Conservation (phyloP, 371 early-diverging fungal genomes). For the Syncephalastrum contaminatum region DNA sequence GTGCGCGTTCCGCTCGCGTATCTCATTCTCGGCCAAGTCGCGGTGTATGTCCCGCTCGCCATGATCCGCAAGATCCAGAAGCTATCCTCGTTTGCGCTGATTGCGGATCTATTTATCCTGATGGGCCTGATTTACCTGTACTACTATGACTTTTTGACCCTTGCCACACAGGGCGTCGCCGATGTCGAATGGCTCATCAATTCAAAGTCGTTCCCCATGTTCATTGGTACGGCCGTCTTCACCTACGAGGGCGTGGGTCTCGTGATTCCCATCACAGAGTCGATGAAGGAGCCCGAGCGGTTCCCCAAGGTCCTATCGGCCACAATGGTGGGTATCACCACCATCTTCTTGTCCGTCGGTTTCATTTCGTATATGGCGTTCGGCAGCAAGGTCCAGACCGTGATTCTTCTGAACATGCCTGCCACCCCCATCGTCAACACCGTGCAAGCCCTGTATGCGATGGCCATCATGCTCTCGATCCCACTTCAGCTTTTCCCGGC, state of each 20-base stretch:
- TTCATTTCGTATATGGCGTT: conserved; percentile 78
- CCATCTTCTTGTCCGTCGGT: conserved; percentile 73
- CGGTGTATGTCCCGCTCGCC: conserved; percentile 77
- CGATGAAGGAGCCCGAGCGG: conserved; percentile 79
- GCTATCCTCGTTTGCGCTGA: conserved; percentile 72
- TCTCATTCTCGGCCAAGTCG: conserved; percentile 69
- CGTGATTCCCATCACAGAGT: conserved; percentile 67
- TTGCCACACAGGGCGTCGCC: conserved; percentile 60
- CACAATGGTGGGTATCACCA: conserved; percentile 70
- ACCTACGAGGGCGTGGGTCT: conserved; percentile 90
- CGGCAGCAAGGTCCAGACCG: conserved; percentile 76
- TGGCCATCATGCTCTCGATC: conserved; percentile 84
- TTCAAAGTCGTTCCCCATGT: conserved; percentile 68
- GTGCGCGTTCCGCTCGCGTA: conserved; percentile 36
- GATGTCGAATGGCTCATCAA: conserved; percentile 69
- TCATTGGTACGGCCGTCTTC: conserved; percentile 88
- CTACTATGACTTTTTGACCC: conserved; percentile 60
- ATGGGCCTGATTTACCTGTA: conserved; percentile 78
- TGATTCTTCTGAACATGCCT: conserved; percentile 80
- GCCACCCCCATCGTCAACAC: conserved; percentile 54
- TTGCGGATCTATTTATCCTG: conserved; percentile 85
- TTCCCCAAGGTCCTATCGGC: conserved; percentile 71
- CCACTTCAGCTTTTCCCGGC: conserved; percentile 88
- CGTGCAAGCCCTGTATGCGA: conserved; percentile 76
- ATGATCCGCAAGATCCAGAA: conserved; percentile 82